Percentiles rank a stretch among this genome's conserved stretches.
Conservation (phyloP, 2,329 filamentous ascomycete species). For the Teratosphaeria zuluensis region DNA sequence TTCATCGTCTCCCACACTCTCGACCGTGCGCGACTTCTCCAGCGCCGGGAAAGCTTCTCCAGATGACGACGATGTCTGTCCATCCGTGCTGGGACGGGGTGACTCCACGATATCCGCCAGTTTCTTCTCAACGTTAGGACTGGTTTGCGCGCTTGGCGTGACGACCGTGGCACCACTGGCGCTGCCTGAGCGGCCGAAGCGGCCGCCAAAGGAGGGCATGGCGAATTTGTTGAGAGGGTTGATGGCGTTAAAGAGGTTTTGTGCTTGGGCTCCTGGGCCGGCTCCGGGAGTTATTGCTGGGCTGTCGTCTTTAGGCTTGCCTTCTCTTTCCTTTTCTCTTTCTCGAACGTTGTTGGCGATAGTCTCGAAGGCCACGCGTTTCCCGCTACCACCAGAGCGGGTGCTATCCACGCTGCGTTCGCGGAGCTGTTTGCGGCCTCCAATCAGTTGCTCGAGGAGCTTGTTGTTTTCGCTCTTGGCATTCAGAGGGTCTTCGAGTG, state of each 20-base stretch:
- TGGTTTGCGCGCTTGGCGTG: not conserved
- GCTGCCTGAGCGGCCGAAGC: constrained; percentile 23
- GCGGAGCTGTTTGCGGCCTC: constrained; percentile 52
- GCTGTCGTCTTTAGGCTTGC: constrained; percentile 9
- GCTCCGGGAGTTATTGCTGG: constrained; percentile 4
- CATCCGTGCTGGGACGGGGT: constrained; percentile 5
- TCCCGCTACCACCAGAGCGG: constrained; percentile 52
- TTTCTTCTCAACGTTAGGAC: constrained; percentile 45
- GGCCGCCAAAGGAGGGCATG: constrained; percentile 22
- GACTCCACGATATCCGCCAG: constrained; percentile 19
- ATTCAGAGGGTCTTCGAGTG: constrained; percentile 20
- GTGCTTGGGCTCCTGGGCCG: constrained; percentile 4
- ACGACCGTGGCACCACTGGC: constrained; percentile 11
- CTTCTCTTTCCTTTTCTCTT: not conserved
- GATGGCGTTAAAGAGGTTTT: constrained; percentile 20
- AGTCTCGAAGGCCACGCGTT: constrained; percentile 34
- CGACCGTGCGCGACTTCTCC: constrained; percentile 1
- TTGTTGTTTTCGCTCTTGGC: constrained; percentile 34
- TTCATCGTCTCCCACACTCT: constrained; percentile 22
- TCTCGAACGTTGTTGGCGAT: not conserved
- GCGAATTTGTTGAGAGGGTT: constrained; percentile 28
- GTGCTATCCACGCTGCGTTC: constrained; percentile 71
- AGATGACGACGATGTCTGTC: not conserved
- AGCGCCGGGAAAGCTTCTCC: constrained; percentile 1
- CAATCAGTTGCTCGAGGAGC: constrained; percentile 57